Evolutionary conservation across 2,329 filamentous ascomycete species (phyloP).

Genomic region (Ceratocystis huliohia): DNA sequence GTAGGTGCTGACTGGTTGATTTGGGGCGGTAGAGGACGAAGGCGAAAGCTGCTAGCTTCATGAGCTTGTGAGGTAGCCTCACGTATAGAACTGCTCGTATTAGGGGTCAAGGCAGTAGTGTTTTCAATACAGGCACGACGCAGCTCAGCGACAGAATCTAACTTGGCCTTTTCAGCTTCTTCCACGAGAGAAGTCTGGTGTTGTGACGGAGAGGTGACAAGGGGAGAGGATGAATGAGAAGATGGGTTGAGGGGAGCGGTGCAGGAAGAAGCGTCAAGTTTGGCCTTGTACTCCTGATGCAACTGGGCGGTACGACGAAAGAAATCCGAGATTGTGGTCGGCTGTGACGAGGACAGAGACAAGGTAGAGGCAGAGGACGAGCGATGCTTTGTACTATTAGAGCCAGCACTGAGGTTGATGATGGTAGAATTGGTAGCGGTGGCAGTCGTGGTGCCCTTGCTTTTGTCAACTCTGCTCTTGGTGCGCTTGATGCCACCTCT

Average conservation of each 20-base stretch:
- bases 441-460: constrained; percentile 2
- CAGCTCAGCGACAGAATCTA: constrained; percentile 17
- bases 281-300: constrained; percentile 13
- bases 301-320: constrained; percentile 18
- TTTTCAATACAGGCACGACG: constrained; percentile 12
- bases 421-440: background rate
- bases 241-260: background rate
- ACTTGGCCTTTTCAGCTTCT: constrained; percentile 23
- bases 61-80: background rate
- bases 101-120: constrained; percentile 28
- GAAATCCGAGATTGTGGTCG: constrained; percentile 15
- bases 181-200: constrained; percentile 4
- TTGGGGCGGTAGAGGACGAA: constrained; percentile 12
- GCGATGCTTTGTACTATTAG: constrained; percentile 3
- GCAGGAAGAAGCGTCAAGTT: constrained; percentile 7
- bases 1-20: background rate
- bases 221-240: background rate
- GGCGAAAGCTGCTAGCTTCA: constrained; percentile 7
- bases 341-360: background rate
- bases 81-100: constrained; percentile 32
- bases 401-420: constrained; percentile 12
- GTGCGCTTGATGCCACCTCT: constrained; percentile 12
- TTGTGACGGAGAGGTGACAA: constrained; percentile 5
- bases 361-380: background rate
- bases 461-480: constrained; percentile 7